Evolutionary conservation across 2,329 filamentous ascomycete species (phyloP), one percentile per base, ranked within the genome.

Genomic region (Tolypocladium cylindrosporum): DNA sequence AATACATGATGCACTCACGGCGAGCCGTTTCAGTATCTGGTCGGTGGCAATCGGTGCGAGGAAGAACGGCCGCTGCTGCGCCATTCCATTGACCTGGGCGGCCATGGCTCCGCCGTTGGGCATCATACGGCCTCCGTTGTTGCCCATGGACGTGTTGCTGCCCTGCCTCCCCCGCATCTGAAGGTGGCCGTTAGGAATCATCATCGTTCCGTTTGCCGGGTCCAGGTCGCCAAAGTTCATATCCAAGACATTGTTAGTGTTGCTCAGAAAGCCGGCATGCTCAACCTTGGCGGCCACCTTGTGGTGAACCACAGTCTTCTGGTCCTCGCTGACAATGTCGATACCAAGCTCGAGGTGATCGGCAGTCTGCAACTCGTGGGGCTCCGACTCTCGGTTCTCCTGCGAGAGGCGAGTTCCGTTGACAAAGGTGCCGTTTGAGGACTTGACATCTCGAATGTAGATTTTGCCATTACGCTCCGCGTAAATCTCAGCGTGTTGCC

Each of bases 211-310:
- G 61, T 90, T 89, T 31, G 89, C 84, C 4, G 90, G 89, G 68
- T 97, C 91, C 37, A 97, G 79, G 66, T 97, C 93, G 53, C 91
- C 91, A 75, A 96, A 96, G 67, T 88, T 96, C 76, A 97, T 86
- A 68, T 96, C 91, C 65, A 95, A 74, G 53, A 92, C 83, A 68
- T 89, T 95, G 65, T 83, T 89, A 10, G 85, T 83, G 13, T 87
- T 82, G 51, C 82, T 86, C 62, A 92, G 83, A 62, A 93, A 88
- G 8, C 94, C 94, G 43, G 94, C 91, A 74, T 97, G 91, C 71
- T 99, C 94, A 58, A 99, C 91, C 70, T 95, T 95, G 58, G 94
- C 92, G 24, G 93, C 92, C 54, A 99, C 94, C 70, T 99, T 99
- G 77, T 97, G 94, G 69, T 99, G 94, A 16, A 99, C 92, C 36